Percentiles rank a stretch among this genome's conserved stretches.
phyloP scores from a whole-genome alignment of 148 eudicot species.

The Amaranthus cruentus region DNA sequence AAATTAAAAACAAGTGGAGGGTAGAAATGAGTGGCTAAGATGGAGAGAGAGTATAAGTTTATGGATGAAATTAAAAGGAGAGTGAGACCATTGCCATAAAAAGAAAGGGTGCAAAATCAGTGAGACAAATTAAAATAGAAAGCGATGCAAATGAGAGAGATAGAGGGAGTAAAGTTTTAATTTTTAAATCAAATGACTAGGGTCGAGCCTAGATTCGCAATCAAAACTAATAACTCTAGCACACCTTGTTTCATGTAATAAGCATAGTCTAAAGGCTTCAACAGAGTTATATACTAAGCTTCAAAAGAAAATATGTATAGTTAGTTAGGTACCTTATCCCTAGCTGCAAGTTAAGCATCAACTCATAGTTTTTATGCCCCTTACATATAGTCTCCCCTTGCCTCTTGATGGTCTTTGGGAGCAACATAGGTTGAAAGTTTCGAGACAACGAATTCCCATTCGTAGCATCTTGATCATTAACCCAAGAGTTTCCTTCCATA shows the following conservation, averaged over 20 bases:
- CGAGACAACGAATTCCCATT: constrained; percentile 23
- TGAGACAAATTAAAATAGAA: too few relatives aligned
- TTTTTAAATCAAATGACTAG: too few relatives aligned
- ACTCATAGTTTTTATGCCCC: constrained; percentile 86
- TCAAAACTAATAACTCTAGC: not conserved
- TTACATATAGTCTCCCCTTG: constrained; percentile 68
- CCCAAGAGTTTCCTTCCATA: constrained; percentile 19
- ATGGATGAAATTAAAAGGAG: too few relatives aligned
- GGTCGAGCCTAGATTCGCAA: too few relatives aligned
- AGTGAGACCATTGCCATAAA: too few relatives aligned
- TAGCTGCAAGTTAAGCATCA: constrained; percentile 91
- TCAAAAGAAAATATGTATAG: not conserved
- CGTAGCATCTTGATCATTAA: constrained; percentile 25
- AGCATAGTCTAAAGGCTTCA: not conserved
- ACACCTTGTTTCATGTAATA: too few relatives aligned
- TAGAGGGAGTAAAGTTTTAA: too few relatives aligned
- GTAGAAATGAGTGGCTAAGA: too few relatives aligned
- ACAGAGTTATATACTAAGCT: not conserved
- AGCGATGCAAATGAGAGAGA: too few relatives aligned
- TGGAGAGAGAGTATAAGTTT: too few relatives aligned
- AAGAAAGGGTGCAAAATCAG: too few relatives aligned
- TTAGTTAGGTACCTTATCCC: constrained; percentile 65
- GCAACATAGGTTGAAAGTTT: constrained; percentile 31
- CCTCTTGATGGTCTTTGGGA: constrained; percentile 35
- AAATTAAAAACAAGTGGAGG: too few relatives aligned